Evolutionary conservation across 257 asterid genomes (phyloP), one percentile per base, ranked within the genome.

Genomic region (Eucommia ulmoides): DNA sequence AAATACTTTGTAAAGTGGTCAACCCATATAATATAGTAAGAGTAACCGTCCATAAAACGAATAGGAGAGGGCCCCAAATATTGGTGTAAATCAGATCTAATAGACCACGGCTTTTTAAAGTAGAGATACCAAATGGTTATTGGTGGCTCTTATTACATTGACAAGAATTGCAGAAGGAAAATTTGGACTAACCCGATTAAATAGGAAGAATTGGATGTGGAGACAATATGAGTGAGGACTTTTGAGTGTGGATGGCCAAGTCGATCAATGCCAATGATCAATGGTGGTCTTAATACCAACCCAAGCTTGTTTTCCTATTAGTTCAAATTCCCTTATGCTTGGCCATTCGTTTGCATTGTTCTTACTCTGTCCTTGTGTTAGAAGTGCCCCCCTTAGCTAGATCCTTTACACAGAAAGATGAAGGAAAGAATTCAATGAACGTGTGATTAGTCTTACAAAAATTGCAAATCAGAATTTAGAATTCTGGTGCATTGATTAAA

Each of bases 331-430:
- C 7, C 18, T 2, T 12, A 18, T 7, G 12, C 20, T 15, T 33
- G 49, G 33, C 33, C 49, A 53, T 23, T 53, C 49, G 8, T 53
- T 33, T 8, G 33, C 23, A 8, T 53, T 41, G 0, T 38, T 20
- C 29, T 33, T 21, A 53, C 58, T 53, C 23, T 3, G 29, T 1
- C 5, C 20, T 1, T 1, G 1, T 15, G 23, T 10, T 1, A 35
- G 49, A 24, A n/a, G 24, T 53, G 21, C 57, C 58, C 58, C n/a
- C 58, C 23, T 15, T 53, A 15, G 15, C 21, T 7, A 53, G 49
- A 20, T 42, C 50, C 33, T 53, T 41, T 22, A 53, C 38, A 22
- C 19, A 10, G 41, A 53, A 41, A n/a, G 20, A 3, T 1, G 2
- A 4, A 53, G 49, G 50, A 17, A 4, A 19, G 26, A 53, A 53